Conservation (phyloP, 495 filamentous ascomycete genomes). For the Aspergillus olivimuriae region DNA sequence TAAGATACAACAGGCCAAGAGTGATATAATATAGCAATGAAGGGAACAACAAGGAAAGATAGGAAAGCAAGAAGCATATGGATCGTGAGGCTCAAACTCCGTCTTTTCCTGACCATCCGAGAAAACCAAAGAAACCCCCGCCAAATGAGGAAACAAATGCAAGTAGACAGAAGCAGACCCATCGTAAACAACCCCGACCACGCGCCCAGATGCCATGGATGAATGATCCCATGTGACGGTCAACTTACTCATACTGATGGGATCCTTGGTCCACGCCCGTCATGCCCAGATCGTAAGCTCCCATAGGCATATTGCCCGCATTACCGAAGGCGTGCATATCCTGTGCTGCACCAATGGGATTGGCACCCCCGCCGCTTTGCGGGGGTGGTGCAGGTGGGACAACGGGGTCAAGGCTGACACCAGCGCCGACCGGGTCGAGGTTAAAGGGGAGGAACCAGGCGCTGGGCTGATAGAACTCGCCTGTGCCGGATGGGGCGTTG, state of each 20-base stretch:
- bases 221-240: no score
- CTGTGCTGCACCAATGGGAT: conserved; percentile 3
- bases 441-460: conserved; percentile 98
- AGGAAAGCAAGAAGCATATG: background rate
- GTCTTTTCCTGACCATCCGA: conserved; percentile 1
- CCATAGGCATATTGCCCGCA: conserved; percentile 21
- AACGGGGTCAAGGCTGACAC: conserved; percentile 13
- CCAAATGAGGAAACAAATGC: background rate
- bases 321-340: conserved; percentile 22
- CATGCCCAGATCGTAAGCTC: conserved; percentile 26
- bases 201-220: background rate
- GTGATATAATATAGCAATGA: background rate
- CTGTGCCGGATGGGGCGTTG: conserved; percentile 32
- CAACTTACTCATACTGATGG: conserved; percentile 2
- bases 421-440: conserved; percentile 54
- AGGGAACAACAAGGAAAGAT: background rate
- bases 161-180: background rate
- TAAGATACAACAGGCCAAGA: conserved; percentile 2
- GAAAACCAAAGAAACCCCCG: background rate
- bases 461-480: conserved; percentile 49
- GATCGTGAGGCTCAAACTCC: conserved; percentile 1
- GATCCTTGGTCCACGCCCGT: conserved; percentile 15
- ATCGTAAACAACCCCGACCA: background rate
- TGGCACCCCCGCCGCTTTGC: conserved; percentile 2
- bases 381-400: conserved; percentile 1